Evolutionary conservation across 2,329 filamentous ascomycete species (phyloP), one percentile per base, ranked within the genome.

Genomic region (Penicillium psychrosexuale): DNA sequence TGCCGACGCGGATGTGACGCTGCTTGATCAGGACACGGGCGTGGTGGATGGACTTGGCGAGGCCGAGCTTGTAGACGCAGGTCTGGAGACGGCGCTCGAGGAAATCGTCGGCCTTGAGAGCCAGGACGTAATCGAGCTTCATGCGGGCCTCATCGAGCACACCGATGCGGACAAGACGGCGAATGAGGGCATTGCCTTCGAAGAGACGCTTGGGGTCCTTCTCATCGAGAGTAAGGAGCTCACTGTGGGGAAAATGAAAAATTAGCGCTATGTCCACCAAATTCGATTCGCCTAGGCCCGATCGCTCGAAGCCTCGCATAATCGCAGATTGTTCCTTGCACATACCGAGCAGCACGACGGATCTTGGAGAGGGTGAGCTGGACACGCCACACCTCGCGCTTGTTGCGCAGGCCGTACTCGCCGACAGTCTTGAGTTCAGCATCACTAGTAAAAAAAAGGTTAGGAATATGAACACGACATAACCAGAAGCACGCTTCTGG

Each of bases 61-160:
- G 91, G 75, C 94, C 94, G 73, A 99, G 92, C 90, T 99, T 97
- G 89, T 96, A 97, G 80, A 99, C 94, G 76, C 93, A 96, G 73
- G 94, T 99, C 88, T 99, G 93, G 70, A 97, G 92, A 81, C 94
- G 92, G 75, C 94, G 93, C 89, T 99, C 94, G 82, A 99, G 86
- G 89, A 99, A 99, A 82, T 99, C 94, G 83, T 99, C 94, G 74
- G 95, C 89, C 86, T 96, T 96, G 61, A 99, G 88, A 82, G 94
- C 94, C 77, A 99, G 84, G 77, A 99, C 94, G 89, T 99, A 97
- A 97, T 99, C 94, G 86, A 99, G 94, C 90, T 97, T 99, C 94
- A 99, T 99, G 87, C 94, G 94, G 78, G 92, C 92, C 85, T 99
- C 94, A 80, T 99, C 94, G 76, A 99, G 91, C 75, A 99, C 94